Evolutionary conservation across 2,329 filamentous ascomycete genomes (phyloP).

Genomic region (Exophiala mesophila): DNA sequence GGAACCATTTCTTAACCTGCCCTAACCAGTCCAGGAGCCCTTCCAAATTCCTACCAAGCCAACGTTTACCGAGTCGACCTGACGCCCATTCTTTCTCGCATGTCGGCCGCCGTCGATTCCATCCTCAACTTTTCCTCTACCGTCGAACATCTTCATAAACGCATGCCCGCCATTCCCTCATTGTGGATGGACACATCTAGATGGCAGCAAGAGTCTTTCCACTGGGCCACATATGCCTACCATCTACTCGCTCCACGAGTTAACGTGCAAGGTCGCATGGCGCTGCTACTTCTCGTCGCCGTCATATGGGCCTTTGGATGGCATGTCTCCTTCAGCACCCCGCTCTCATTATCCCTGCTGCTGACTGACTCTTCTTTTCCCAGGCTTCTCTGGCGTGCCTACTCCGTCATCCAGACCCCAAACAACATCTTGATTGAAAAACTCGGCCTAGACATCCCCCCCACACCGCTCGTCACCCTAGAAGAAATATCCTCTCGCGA

Average conservation of each 20-base stretch:
- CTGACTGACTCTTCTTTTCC: neutral
- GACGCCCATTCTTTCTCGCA: neutral
- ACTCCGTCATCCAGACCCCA: slow-evolving; percentile 83
- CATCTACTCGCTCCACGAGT: slow-evolving; percentile 42
- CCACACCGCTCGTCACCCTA: slow-evolving; percentile 81
- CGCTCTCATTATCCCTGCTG: slow-evolving; percentile 2
- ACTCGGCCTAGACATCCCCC: slow-evolving; percentile 88
- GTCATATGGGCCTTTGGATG: slow-evolving; percentile 48
- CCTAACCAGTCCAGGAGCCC: too few relatives aligned
- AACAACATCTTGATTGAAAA: slow-evolving; percentile 87
- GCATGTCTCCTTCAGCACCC: slow-evolving; percentile 30
- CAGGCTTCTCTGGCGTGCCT: slow-evolving; percentile 80
- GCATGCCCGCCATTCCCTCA: slow-evolving; percentile 25
- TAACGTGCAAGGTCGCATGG: slow-evolving; percentile 46
- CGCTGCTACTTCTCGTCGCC: slow-evolving; percentile 43
- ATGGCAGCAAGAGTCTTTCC: slow-evolving; percentile 44
- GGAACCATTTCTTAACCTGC: neutral
- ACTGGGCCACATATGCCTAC: slow-evolving; percentile 43
- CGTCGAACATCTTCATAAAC: slow-evolving; percentile 5
- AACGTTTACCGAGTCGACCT: neutral
- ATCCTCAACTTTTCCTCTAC: neutral
- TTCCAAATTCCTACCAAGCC: neutral
- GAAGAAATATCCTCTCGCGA: slow-evolving; percentile 84
- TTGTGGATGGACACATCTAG: slow-evolving; percentile 32
- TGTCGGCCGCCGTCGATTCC: neutral